Conservation (phyloP, 192 early-diverging fungal species). For the Chytriomyces hyalinus region DNA sequence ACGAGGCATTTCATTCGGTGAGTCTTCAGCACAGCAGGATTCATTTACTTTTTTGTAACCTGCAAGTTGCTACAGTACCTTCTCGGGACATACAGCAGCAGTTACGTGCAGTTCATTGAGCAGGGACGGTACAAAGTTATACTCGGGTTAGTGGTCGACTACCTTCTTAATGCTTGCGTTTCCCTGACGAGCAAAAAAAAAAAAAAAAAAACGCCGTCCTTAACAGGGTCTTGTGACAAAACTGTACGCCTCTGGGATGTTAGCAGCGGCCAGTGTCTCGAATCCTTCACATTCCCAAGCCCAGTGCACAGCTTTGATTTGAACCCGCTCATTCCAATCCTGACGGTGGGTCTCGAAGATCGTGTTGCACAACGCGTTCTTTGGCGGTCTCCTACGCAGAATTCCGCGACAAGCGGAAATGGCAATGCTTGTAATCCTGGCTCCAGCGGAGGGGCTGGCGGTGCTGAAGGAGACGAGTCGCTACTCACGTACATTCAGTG, state of each 20-base stretch:
- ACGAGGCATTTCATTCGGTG: background rate
- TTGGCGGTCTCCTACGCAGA: background rate
- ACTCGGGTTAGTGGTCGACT: slow-evolving; percentile 9
- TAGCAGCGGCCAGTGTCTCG: slow-evolving; percentile 1
- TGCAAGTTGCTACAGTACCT: background rate
- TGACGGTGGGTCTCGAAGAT: slow-evolving; percentile 30
- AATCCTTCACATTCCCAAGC: slow-evolving; percentile 24
- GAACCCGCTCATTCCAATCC: slow-evolving; percentile 27
- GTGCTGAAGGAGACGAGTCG: background rate
- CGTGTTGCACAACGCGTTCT: slow-evolving; percentile 13
- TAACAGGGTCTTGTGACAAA: slow-evolving; percentile 30
- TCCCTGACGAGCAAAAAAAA: background rate
- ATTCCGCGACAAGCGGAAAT: slow-evolving; percentile 4
- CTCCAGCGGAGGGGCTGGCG: background rate
- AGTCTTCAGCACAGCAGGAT: no score
- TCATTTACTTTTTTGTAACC: no score
- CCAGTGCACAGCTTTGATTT: slow-evolving; percentile 33
- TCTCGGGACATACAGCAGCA: slow-evolving; percentile 27
- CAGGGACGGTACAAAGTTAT: slow-evolving; percentile 26
- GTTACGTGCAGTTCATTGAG: slow-evolving; percentile 28
- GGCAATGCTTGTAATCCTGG: background rate
- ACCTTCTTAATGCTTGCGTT: background rate
- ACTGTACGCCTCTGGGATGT: slow-evolving; percentile 38
- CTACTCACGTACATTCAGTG: background rate
- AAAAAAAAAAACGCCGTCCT: background rate